A percentile compares a stretch with the other conserved stretches of the same genome.
phyloP scores from a whole-genome alignment of 345 rosid species.

The Anastatica hierochuntica region DNA sequence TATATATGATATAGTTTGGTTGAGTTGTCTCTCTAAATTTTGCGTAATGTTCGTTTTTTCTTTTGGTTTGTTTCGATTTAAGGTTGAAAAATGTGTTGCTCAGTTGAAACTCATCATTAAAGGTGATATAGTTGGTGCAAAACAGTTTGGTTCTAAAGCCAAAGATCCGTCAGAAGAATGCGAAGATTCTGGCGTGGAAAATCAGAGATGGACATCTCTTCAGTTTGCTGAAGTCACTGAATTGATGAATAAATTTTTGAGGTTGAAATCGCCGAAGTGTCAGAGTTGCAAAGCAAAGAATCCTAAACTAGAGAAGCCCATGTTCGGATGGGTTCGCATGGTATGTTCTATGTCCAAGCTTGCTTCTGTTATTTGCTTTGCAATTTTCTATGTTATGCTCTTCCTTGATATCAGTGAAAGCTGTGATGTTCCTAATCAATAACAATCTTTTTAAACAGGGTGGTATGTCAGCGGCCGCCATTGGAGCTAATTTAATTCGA shows the following conservation, averaged over 20 bases:
- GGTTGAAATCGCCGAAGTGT: slow-evolving; percentile 35
- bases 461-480: slow-evolving; percentile 31
- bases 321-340: slow-evolving; percentile 67
- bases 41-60: slow-evolving; percentile 2
- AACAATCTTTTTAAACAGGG: slow-evolving; percentile 25
- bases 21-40: background rate
- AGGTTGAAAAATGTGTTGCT: slow-evolving; percentile 53
- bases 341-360: slow-evolving; percentile 48
- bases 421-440: background rate
- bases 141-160: slow-evolving; percentile 33
- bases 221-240: slow-evolving; percentile 56
- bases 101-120: slow-evolving; percentile 63
- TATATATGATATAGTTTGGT: background rate
- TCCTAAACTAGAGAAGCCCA: slow-evolving; percentile 51
- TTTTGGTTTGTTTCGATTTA: slow-evolving; percentile 12
- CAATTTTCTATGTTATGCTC: background rate
- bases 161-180: slow-evolving; percentile 20
- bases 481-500: slow-evolving; percentile 45
- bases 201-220: slow-evolving; percentile 71
- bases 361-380: slow-evolving; percentile 1
- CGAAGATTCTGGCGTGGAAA: slow-evolving; percentile 19
- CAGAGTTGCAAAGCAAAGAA: slow-evolving; percentile 29
- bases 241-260: slow-evolving; percentile 44
- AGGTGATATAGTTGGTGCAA: slow-evolving; percentile 72
- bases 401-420: background rate